Evolutionary conservation across 2,329 filamentous ascomycete genomes (phyloP).

Genomic region (Aureobasidium sp.): DNA sequence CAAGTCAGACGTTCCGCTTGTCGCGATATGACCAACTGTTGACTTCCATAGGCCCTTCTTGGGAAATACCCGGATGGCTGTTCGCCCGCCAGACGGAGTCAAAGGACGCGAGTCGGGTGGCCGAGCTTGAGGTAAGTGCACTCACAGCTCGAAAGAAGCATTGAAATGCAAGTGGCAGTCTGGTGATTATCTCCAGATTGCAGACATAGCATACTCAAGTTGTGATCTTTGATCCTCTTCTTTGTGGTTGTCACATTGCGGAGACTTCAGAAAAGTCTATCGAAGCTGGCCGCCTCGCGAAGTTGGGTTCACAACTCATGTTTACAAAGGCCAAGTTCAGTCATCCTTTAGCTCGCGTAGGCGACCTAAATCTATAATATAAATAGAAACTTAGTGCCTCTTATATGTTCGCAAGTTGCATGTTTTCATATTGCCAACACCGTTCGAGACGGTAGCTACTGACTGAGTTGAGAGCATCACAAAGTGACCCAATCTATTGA

Average conservation of each 20-base stretch:
- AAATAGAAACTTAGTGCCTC: too few relatives aligned
- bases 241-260: not conserved
- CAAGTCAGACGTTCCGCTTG: slow-evolving; percentile 4
- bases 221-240: not conserved
- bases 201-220: not conserved
- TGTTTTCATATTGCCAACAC: too few relatives aligned
- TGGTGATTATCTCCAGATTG: not conserved
- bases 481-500: too few relatives aligned
- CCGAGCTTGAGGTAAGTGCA: not conserved
- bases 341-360: too few relatives aligned
- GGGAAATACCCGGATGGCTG: not conserved
- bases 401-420: too few relatives aligned
- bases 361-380: too few relatives aligned
- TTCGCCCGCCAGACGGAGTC: not conserved
- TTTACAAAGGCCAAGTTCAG: too few relatives aligned
- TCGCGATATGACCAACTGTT: not conserved
- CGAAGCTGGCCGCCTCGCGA: too few relatives aligned
- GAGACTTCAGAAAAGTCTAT: not conserved
- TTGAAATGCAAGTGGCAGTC: not conserved
- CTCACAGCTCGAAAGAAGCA: not conserved
- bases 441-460: too few relatives aligned
- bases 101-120: not conserved
- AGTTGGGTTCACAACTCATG: too few relatives aligned
- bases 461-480: too few relatives aligned
- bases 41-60: not conserved